Evolutionary conservation across 1,139 yeast species (phyloP), one percentile per base, ranked within the genome.

Genomic region (Suhomyces yuchorum): DNA sequence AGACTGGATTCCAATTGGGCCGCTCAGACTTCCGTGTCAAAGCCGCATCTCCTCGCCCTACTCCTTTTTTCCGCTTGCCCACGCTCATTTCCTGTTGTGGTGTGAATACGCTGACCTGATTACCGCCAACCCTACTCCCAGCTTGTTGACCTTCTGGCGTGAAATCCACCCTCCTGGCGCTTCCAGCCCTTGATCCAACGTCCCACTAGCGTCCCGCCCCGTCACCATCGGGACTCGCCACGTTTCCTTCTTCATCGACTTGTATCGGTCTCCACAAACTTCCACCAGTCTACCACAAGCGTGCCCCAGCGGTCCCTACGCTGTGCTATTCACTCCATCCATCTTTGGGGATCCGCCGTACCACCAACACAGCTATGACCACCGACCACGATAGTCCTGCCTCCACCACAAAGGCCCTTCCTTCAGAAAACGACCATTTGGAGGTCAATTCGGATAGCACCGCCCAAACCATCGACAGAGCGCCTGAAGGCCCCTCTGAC

Each of bases 381-480:
- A 44, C 37, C 26, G 47, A 44, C 20, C 39, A 44, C 34, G 40
- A 33, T 19, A 30, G 17, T 12, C 26, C 47, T 7, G 26, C 41
- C 19, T 30, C 17, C 33, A 23, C 32, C 38, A 19, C n/a, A 9
- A 26, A 22, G 8, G 2, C 26, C 28, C 20, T 23, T 23, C 15
- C 39, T 24, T 5, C 39, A 22, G 39, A 37, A n/a, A 22, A 30
- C 2, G 34, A 30, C 34, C 34, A 30, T 30, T n/a, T 30, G 34
- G 34, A 30, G 34, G 18, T n/a, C 34, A 30, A 30, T 30, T 15
- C 40, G 17, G 35, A 24, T 23, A 17, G 12, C 24, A 11, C 36
- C 23, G 22, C 8, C 37, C 15, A 32, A 8, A 14, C 37, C 36
- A 23, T 41, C 39, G 23, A 28, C 37, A 23, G 32, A n/a, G 19